Evolutionary conservation across 345 rosid genomes (phyloP).

Genomic region (Limnanthes douglasii): DNA sequence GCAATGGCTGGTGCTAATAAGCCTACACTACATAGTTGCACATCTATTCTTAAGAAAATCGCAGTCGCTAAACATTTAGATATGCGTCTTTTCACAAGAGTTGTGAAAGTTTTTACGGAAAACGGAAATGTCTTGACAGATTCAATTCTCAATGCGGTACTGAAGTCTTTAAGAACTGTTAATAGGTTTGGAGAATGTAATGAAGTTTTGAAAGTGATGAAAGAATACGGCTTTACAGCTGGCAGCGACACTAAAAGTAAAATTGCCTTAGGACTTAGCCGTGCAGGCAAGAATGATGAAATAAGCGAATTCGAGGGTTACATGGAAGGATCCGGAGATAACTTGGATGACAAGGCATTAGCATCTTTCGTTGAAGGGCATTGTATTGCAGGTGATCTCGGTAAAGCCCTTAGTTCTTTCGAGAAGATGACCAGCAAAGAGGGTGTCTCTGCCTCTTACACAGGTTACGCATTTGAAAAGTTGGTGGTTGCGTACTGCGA

Average conservation of each 20-base stretch:
- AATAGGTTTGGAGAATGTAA: slow-evolving; percentile 40
- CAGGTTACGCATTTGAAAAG: slow-evolving; percentile 38
- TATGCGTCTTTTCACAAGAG: slow-evolving; percentile 49
- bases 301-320: slow-evolving; percentile 26
- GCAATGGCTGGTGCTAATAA: slow-evolving; percentile 49
- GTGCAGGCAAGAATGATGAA: slow-evolving; percentile 40
- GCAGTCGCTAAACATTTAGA: slow-evolving; percentile 42
- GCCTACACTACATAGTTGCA: slow-evolving; percentile 35
- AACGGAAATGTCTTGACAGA: slow-evolving; percentile 47
- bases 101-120: slow-evolving; percentile 31
- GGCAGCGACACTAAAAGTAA: slow-evolving; percentile 30
- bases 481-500: slow-evolving; percentile 51
- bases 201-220: slow-evolving; percentile 53
- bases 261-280: slow-evolving; percentile 44
- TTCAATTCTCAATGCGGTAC: slow-evolving; percentile 38
- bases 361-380: slow-evolving; percentile 54
- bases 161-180: slow-evolving; percentile 51
- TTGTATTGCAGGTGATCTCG: slow-evolving; percentile 54
- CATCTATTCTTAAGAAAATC: slow-evolving; percentile 54
- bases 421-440: slow-evolving; percentile 32
- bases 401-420: slow-evolving; percentile 47
- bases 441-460: slow-evolving; percentile 22
- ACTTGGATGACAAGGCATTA: slow-evolving; percentile 42
- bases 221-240: slow-evolving; percentile 34
- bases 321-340: slow-evolving; percentile 33